phyloP scores from a whole-genome alignment of 495 filamentous ascomycete genomes.

The Aspergillus leporis region DNA sequence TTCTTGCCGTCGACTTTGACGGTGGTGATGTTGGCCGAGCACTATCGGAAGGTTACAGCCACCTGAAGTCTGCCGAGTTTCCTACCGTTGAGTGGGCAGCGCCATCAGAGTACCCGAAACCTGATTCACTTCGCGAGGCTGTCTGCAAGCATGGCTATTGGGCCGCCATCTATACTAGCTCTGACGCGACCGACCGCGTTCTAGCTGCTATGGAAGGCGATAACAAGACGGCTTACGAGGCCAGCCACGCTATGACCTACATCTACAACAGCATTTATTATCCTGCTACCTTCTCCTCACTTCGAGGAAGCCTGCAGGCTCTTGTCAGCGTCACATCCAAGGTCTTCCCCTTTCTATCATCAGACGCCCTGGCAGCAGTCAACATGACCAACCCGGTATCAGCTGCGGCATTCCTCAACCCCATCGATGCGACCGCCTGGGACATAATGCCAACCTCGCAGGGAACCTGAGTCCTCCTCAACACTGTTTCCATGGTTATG shows the following conservation, averaged over 20 bases:
- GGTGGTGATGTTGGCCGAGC: slow-evolving; percentile 45
- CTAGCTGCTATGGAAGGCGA: slow-evolving; percentile 31
- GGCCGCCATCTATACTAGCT: slow-evolving; percentile 43
- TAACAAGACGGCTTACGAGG: slow-evolving; percentile 38
- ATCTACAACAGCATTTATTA: slow-evolving; percentile 57
- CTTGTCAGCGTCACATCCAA: too few species aligned
- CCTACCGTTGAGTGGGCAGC: slow-evolving; percentile 40
- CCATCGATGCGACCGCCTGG: slow-evolving; percentile 37
- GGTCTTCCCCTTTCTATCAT: too few species aligned
- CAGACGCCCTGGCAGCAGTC: slow-evolving; percentile 29
- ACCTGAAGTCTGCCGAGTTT: slow-evolving; percentile 37
- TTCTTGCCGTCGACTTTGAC: slow-evolving; percentile 55
- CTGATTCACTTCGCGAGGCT: slow-evolving; percentile 23
- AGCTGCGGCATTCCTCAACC: slow-evolving; percentile 44
- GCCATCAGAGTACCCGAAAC: slow-evolving; percentile 25
- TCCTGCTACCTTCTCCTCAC: too few species aligned
- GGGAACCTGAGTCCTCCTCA: slow-evolving; percentile 52
- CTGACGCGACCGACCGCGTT: slow-evolving; percentile 39
- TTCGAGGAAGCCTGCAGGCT: too few species aligned
- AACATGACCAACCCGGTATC: too few species aligned
- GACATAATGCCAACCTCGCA: slow-evolving; percentile 50
- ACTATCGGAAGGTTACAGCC: slow-evolving; percentile 40
- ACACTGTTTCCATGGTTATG: slow-evolving; percentile 49
- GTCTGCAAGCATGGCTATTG: slow-evolving; percentile 50
- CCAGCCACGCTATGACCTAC: slow-evolving; percentile 37